Conservation (phyloP, 1,284 basidiomycete species). For the Mycosarcoma maydis region DNA sequence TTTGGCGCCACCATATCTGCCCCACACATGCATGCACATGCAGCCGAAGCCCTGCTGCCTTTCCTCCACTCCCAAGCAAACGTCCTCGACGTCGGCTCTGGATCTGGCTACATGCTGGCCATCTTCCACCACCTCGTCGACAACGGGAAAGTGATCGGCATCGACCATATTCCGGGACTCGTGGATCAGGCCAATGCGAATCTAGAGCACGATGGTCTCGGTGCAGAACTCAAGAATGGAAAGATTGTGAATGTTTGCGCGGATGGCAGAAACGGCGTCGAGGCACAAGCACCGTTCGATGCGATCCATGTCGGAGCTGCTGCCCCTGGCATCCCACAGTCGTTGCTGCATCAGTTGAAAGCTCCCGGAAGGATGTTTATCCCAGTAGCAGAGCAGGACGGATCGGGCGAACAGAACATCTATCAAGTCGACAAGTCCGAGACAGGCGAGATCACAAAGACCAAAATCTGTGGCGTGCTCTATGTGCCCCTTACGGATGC, state of each 20-base stretch:
- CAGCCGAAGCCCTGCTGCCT: slow-evolving; percentile 77
- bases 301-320: slow-evolving; percentile 95
- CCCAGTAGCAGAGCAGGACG: slow-evolving; percentile 76
- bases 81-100: slow-evolving; percentile 76
- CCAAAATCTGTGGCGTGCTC: slow-evolving; percentile 80
- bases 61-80: slow-evolving; percentile 76
- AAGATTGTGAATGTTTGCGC: slow-evolving; percentile 73
- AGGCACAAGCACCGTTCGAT: slow-evolving; percentile 76
- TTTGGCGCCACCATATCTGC: slow-evolving; percentile 87
- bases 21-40: slow-evolving; percentile 87
- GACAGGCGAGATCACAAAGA: slow-evolving; percentile 76
- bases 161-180: slow-evolving; percentile 79
- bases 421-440: slow-evolving; percentile 71
- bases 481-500: slow-evolving; percentile 63
- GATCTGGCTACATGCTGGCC: slow-evolving; percentile 57
- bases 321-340: slow-evolving; percentile 72
- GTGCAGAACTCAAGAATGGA: slow-evolving; percentile 72
- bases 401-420: slow-evolving; percentile 42
- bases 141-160: slow-evolving; percentile 76
- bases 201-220: slow-evolving; percentile 76
- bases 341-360: slow-evolving; percentile 79
- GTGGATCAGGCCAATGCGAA: slow-evolving; percentile 76
- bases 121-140: slow-evolving; percentile 61
- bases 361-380: slow-evolving; percentile 91
- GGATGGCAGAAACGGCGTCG: slow-evolving; percentile 76